Percentiles rank a stretch among this genome's conserved stretches.
These are phyloP conservation scores for Zelonia costaricensis DNA, from an alignment of 208 protist species.

Conservation along the genomic window DNA sequence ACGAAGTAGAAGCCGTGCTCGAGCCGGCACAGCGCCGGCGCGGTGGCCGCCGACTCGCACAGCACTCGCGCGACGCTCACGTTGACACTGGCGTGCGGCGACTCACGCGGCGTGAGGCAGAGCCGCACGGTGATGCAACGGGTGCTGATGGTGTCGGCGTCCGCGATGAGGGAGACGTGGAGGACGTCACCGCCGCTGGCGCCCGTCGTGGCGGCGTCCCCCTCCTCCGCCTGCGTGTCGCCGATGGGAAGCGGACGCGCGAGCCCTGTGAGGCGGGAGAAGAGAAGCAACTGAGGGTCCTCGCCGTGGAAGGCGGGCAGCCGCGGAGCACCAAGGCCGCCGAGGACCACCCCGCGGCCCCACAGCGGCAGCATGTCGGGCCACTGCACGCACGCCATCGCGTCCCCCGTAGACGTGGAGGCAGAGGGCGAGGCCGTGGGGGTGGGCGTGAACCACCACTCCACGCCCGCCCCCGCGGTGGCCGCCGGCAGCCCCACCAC, in stretches of 20 bases:
- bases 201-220: not conserved
- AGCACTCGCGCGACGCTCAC: constrained; percentile 29
- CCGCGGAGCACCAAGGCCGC: constrained; percentile 11
- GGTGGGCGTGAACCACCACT: constrained; percentile 13
- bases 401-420: constrained; percentile 2
- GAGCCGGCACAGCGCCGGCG: constrained; percentile 17
- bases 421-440: no score
- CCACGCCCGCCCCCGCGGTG: no score
- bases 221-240: not conserved
- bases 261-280: constrained; percentile 32
- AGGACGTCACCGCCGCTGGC: not conserved
- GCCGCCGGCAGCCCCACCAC: not conserved
- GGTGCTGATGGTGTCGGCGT: constrained; percentile 33
- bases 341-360: constrained; percentile 9
- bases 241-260: constrained; percentile 16
- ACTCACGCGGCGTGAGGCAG: constrained; percentile 12
- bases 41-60: constrained; percentile 10
- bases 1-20: constrained; percentile 56
- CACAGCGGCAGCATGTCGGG: constrained; percentile 26
- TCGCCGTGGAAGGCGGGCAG: constrained; percentile 17
- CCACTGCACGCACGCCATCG: constrained; percentile 10
- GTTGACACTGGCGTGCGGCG: constrained; percentile 17
- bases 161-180: constrained; percentile 26
- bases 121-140: constrained; percentile 25
- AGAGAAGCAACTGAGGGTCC: constrained; percentile 24